phyloP scores from a whole-genome alignment of 1,139 yeast genomes.

The Wickerhamomyces sp. region DNA sequence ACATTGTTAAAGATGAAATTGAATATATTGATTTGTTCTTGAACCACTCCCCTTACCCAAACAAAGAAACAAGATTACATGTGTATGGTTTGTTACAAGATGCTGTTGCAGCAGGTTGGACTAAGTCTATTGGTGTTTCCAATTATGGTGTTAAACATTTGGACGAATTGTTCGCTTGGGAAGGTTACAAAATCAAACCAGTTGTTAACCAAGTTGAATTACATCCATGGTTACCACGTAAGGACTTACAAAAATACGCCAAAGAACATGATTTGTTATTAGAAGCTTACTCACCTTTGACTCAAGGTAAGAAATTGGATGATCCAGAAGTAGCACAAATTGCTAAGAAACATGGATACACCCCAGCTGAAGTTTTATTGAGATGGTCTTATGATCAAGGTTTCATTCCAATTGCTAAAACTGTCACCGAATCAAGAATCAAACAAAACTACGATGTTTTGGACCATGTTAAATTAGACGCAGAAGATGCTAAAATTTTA shows the following conservation, averaged over 20 bases:
- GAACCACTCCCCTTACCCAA: neutral
- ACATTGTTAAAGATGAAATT: conserved; percentile 38
- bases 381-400: neutral
- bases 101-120: neutral
- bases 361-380: neutral
- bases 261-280: neutral
- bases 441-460: neutral
- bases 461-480: neutral
- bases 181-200: neutral
- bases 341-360: neutral
- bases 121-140: neutral
- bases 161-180: neutral
- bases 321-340: neutral
- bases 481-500: neutral
- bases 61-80: neutral
- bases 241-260: neutral
- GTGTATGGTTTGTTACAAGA: neutral
- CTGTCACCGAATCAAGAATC: neutral
- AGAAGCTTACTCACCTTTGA: neutral
- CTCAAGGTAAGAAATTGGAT: neutral
- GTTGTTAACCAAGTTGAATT: neutral
- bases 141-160: neutral
- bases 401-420: neutral
- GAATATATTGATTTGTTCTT: neutral
- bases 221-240: conserved; percentile 1